Base-by-base conservation (phyloP, 805 yeast species). In the Lipomyces sp. region DNA sequence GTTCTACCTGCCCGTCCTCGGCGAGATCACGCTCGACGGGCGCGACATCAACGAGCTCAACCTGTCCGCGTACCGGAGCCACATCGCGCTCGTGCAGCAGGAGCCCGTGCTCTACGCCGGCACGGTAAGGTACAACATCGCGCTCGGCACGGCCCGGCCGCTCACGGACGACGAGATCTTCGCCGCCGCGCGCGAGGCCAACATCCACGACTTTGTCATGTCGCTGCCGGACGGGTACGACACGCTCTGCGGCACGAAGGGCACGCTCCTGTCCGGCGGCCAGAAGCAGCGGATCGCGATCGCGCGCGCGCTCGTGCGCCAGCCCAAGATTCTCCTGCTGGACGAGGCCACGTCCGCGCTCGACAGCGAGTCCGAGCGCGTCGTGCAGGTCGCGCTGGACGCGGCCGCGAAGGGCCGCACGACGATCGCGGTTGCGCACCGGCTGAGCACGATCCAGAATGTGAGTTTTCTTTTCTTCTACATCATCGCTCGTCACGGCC, bases 341-440 rank as follows among this genome's bases (percentile, higher is more conserved):
- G 84, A 80, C 59, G 84, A 80, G 53, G 80, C 80, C 8, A 76
- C 80, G 0, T 74, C 78, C 2, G 80, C 80, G 2, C 65, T 76
- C 29, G 80, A 76, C 58, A 70, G 69, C 66, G 78, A 76, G 60
- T 83, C 90, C 0, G 91, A 84, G 65, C 69, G 80, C 8, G 76
- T 76, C 63, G 83, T 84, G 49, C 90, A 84, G 65, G 58, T 68
- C 14, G 83, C 88, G 4, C 80, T 80, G 53, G 71, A 71, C 10
- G 69, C 66, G n/a, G 86, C 84, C 59, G 84, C 85, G 57, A 48
- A 68, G 11, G 70, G 79, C 28, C 80, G 89, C 60, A 83, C 90
- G 1, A 80, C 84, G 39, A 68, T 84, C 56, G 84, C 89, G 62
- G 82, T 84, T 67, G 90, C 90, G 13, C 91, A 84, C 66, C 70